Conservation (phyloP, 73 alveolate genomes). For the Paramecium tetraurelia region DNA sequence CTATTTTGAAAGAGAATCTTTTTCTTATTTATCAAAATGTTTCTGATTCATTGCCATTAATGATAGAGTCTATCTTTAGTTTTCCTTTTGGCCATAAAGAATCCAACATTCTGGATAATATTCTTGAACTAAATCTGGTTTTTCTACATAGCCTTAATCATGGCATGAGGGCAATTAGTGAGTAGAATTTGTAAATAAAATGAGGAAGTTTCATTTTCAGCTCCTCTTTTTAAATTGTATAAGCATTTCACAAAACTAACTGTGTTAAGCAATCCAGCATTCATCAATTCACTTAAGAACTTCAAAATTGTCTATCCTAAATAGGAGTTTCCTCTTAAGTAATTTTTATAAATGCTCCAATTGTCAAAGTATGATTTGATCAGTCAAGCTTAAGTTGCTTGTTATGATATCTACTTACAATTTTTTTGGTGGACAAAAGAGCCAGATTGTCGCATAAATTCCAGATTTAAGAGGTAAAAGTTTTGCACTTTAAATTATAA, state of each 20-base stretch:
- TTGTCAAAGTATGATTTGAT: not conserved
- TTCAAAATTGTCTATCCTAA: not conserved
- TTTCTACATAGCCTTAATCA: conserved; percentile 20
- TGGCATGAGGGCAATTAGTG: not conserved
- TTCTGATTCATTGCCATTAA: not conserved
- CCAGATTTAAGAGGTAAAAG: conserved; percentile 36
- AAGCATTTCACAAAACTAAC: conserved; percentile 12
- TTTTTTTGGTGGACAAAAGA: not conserved
- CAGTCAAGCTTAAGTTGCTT: not conserved
- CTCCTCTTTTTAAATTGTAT: conserved; percentile 12
- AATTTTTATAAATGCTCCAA: not conserved
- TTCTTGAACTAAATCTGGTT: conserved; percentile 24
- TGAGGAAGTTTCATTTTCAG: conserved; percentile 1
- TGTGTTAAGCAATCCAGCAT: not conserved
- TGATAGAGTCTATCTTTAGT: not conserved
- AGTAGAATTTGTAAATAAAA: conserved; percentile 6
- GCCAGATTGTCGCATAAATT: conserved; percentile 8
- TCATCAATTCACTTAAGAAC: conserved; percentile 22
- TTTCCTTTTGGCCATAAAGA: not conserved
- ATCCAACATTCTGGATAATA: not conserved
- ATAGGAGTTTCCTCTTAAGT: not conserved
- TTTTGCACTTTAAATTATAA: not conserved
- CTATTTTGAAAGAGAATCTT: not conserved
- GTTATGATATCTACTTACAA: not conserved
- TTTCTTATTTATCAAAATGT: not conserved